Evolutionary conservation across 805 yeast species (phyloP), one percentile per base, ranked within the genome.

Genomic region (Danielia reshetovae): DNA sequence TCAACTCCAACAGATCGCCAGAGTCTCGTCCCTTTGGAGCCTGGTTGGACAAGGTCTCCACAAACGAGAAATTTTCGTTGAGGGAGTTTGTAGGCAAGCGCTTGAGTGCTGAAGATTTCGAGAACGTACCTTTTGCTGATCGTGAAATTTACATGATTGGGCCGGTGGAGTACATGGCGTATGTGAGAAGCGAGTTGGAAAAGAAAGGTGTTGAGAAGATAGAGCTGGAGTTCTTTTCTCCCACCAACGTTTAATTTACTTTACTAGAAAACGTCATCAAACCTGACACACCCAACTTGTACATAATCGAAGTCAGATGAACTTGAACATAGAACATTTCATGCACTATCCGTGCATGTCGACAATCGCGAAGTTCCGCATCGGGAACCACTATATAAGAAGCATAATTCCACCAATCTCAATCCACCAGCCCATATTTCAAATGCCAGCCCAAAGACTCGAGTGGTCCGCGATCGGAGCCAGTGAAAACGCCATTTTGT

Each of bases 101-200:
- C 31, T 43, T 28, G 46, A 47, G 35, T 15, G 34, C 42, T 46
- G 34, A 28, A 8, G 63, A 59, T 29, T 46, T 63, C 23, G 48
- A 48, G 6, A 32, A 38, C 23, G 36, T 61, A 17, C 36, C 45
- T 4, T 27, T 22, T 15, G 39, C 34, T 1, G 32, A 42, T 25
- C 31, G 41, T 23, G 62, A 57, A 11, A 51, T 59, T 13, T 65
- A 62, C 42, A 29, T 62, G 22, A 41, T 62, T 19, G 70, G 70
- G 8, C 70, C 70, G 15, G 46, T 46, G 18, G 43, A 36, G 4
- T 65, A 59, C 36, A 61, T 61, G 66, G 43, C 40, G 9, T 44
- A 43, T 19, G 55, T 63, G 17, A 48, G 41, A 16, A 39, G 31
- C 2, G 48, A 46, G n/a, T 50, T 64, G 30, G 40, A 27, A 11